Percentiles rank a stretch among this genome's conserved stretches.
phyloP scores from a whole-genome alignment of 2,329 filamentous ascomycete genomes.

The Epichloe amarillans region DNA sequence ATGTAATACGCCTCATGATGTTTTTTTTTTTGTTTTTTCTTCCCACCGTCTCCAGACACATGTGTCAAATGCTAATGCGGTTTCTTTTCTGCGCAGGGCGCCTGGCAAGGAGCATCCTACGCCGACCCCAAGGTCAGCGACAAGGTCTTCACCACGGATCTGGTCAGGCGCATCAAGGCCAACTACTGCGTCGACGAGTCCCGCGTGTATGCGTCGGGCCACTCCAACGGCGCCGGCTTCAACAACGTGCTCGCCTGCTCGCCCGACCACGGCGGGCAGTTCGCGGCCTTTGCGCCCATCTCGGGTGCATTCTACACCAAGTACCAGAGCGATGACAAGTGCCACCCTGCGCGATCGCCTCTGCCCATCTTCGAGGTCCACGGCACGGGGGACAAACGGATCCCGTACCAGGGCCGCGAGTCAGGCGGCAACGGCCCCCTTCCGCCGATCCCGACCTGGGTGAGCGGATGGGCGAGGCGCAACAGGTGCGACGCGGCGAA shows the following conservation, averaged over 20 bases:
- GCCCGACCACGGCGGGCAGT: slow-evolving; percentile 19
- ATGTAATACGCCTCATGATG: slow-evolving; percentile 11
- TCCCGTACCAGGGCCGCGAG: slow-evolving; percentile 28
- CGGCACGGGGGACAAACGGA: slow-evolving; percentile 32
- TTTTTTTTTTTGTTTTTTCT: no score
- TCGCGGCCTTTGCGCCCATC: slow-evolving; percentile 28
- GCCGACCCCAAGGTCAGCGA: slow-evolving; percentile 22
- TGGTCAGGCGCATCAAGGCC: slow-evolving; percentile 25
- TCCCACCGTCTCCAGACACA: no score
- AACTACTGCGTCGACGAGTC: slow-evolving; percentile 26
- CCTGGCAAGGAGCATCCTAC: slow-evolving; percentile 27
- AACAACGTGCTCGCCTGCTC: slow-evolving; percentile 28
- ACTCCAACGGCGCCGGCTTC: slow-evolving; percentile 33
- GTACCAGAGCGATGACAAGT: slow-evolving; percentile 13
- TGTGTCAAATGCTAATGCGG: no score
- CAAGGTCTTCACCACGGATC: slow-evolving; percentile 28
- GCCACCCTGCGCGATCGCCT: slow-evolving; percentile 24
- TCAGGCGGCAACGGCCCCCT: slow-evolving; percentile 26
- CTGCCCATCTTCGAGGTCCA: slow-evolving; percentile 37
- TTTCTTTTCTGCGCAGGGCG: slow-evolving; percentile 12
- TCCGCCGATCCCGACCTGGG: slow-evolving; percentile 29
- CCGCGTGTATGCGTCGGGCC: slow-evolving; percentile 29
- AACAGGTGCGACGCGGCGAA: slow-evolving; percentile 7
- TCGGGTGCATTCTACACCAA: slow-evolving; percentile 30
- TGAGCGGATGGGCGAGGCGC: slow-evolving; percentile 23